phyloP scores from a whole-genome alignment of 2,329 filamentous ascomycete genomes.

The Apiospora marii region DNA sequence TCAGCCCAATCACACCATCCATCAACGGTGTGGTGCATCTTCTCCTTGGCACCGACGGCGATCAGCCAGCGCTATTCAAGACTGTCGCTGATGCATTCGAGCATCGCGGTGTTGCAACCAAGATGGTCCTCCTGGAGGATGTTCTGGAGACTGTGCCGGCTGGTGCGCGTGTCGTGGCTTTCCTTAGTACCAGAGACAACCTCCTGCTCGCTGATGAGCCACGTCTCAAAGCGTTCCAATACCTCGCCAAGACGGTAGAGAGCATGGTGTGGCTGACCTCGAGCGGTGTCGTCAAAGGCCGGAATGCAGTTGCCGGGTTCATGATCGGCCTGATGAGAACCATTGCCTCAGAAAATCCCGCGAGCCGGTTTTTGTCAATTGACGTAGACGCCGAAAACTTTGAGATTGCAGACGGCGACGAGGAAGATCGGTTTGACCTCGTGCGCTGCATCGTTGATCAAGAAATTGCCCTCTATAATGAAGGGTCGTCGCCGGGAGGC shows the following conservation, averaged over 20 bases:
- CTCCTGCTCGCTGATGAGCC: constrained; percentile 23
- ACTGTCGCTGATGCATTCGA: constrained; percentile 11
- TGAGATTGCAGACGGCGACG: not conserved
- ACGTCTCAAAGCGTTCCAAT: constrained; percentile 29
- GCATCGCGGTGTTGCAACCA: not conserved
- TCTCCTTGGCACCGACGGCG: constrained; percentile 12
- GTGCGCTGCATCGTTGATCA: constrained; percentile 31
- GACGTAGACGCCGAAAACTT: constrained; percentile 33
- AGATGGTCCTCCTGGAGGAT: constrained; percentile 17
- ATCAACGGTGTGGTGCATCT: constrained; percentile 16
- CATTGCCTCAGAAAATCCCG: constrained; percentile 38
- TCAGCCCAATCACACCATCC: not conserved
- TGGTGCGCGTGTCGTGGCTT: constrained; percentile 25
- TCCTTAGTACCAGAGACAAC: constrained; percentile 25
- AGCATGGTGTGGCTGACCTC: constrained; percentile 33
- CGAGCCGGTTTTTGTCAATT: constrained; percentile 32
- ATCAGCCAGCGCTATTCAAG: constrained; percentile 6
- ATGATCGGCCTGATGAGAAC: constrained; percentile 37
- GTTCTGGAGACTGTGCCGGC: constrained; percentile 18
- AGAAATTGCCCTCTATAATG: constrained; percentile 26
- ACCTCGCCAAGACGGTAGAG: constrained; percentile 27
- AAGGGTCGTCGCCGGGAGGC: not conserved
- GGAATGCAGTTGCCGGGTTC: constrained; percentile 34
- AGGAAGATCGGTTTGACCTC: constrained; percentile 26
- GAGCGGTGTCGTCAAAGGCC: constrained; percentile 34